A percentile compares a stretch with the other conserved stretches of the same genome.
Conservation (phyloP, 345 rosid species). For the Linum tenue region DNA sequence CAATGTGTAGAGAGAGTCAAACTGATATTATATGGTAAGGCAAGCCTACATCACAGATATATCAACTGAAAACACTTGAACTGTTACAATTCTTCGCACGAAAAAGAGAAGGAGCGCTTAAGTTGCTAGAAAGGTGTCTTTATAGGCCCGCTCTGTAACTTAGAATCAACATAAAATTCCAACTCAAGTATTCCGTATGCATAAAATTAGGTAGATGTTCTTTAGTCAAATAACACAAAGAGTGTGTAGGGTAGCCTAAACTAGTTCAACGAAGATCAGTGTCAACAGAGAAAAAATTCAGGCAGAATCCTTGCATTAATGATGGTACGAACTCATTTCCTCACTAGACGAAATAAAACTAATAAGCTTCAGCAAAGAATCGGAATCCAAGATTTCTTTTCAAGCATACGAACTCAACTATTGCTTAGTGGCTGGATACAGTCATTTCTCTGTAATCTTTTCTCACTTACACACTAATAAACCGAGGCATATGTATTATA, state of each 20-base stretch:
- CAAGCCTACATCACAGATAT: not conserved
- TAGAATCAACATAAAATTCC: not conserved
- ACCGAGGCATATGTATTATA: not conserved
- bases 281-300: not conserved
- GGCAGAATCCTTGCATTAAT: not conserved
- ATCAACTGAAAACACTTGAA: no score
- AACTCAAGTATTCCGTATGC: not conserved
- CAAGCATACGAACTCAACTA: not conserved
- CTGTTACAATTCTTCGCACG: not conserved
- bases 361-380: not conserved
- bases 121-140: not conserved
- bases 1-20: constrained; percentile 6
- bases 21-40: not conserved
- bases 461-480: not conserved
- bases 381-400: not conserved
- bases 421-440: not conserved
- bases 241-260: not conserved
- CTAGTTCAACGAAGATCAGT: no score
- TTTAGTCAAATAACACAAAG: not conserved
- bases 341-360: not conserved
- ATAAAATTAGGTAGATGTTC: not conserved
- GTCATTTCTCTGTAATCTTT: not conserved
- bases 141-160: not conserved
- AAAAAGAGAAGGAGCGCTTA: not conserved
- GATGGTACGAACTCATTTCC: not conserved